phyloP scores from a whole-genome alignment of 164 flowering plant species.

The Cinnamomum micranthum region DNA sequence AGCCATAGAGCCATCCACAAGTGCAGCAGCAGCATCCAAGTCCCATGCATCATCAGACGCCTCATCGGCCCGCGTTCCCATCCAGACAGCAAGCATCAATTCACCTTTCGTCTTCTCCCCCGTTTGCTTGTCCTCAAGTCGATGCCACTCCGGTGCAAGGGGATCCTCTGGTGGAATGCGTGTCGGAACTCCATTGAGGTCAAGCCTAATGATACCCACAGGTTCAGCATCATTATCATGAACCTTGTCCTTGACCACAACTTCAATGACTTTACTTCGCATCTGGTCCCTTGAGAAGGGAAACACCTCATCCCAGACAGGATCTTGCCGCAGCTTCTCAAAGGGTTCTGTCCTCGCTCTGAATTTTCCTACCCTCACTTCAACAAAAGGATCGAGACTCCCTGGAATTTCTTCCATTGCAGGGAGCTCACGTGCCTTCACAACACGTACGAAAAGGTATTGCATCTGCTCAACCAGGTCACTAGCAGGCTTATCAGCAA shows the following conservation, averaged over 20 bases:
- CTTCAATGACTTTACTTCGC: constrained; percentile 76
- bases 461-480: constrained; percentile 91
- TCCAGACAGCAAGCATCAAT: constrained; percentile 94
- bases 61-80: constrained; percentile 95
- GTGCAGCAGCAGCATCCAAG: constrained; percentile 66
- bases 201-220: constrained; percentile 75
- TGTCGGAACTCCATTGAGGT: constrained; percentile 75
- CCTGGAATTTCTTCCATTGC: constrained; percentile 70
- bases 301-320: constrained; percentile 84
- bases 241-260: constrained; percentile 72
- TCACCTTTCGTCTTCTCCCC: constrained; percentile 78
- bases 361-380: constrained; percentile 82
- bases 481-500: constrained; percentile 54
- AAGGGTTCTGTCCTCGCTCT: constrained; percentile 68
- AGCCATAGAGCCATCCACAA: constrained; percentile 46
- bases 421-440: constrained; percentile 86
- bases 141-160: constrained; percentile 87
- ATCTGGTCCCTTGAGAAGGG: constrained; percentile 76
- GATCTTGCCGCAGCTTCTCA: constrained; percentile 61
- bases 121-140: constrained; percentile 59
- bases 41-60: constrained; percentile 93
- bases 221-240: constrained; percentile 64
- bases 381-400: constrained; percentile 86
- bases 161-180: constrained; percentile 80
- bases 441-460: constrained; percentile 84